Conservation (phyloP, 345 rosid species). For the Zanthoxylum bungeanum region DNA sequence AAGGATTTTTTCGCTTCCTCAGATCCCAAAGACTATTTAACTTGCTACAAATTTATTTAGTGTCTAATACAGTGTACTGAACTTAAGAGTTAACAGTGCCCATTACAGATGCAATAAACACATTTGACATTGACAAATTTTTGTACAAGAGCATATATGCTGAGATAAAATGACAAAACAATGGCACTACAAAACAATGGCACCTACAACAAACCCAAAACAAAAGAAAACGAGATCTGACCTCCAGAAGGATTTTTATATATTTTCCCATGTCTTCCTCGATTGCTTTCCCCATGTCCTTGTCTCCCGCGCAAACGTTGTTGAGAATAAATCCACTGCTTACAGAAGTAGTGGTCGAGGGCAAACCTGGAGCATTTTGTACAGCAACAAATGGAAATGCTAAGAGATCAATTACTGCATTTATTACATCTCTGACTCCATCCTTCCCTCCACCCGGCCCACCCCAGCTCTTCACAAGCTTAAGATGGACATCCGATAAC, state of each 20-base stretch:
- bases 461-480: constrained; percentile 79
- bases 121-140: not conserved
- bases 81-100: not conserved
- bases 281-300: constrained; percentile 64
- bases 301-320: constrained; percentile 77
- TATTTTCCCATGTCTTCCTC: constrained; percentile 92
- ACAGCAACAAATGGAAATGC: constrained; percentile 94
- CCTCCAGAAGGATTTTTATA: constrained; percentile 80
- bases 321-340: constrained; percentile 93
- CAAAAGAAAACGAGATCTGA: constrained; percentile 27
- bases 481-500: constrained; percentile 73
- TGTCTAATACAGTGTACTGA: not conserved
- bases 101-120: not conserved
- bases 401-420: constrained; percentile 73
- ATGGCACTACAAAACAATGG: no score
- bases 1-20: not conserved
- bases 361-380: constrained; percentile 73
- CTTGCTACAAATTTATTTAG: not conserved
- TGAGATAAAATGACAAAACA: not conserved
- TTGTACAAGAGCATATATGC: not conserved
- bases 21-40: not conserved
- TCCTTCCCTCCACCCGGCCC: constrained; percentile 92
- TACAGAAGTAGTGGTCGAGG: constrained; percentile 82
- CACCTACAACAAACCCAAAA: not conserved
- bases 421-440: constrained; percentile 74